Evolutionary conservation across 2,329 filamentous ascomycete genomes (phyloP), one percentile per base, ranked within the genome.

Genomic region (Cephalotrichum gorgonifer): DNA sequence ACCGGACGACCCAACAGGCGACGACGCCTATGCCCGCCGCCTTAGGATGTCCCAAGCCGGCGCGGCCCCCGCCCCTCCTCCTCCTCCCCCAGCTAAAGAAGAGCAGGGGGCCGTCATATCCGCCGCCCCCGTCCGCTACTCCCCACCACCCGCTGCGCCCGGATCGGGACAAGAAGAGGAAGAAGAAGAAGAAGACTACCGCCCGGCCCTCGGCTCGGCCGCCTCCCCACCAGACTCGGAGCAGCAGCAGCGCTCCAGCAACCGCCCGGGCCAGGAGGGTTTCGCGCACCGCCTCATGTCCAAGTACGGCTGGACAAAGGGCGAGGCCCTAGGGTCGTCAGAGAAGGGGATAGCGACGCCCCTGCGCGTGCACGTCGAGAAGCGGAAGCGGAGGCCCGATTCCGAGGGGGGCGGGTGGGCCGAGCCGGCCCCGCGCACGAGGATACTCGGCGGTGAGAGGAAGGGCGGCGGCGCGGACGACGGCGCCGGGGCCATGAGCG

Each of bases 261-360:
- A 39, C 35, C 80, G 83, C 3, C 88, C 89, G 0, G 88, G 88
- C 15, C 86, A 95, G 64, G 78, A 82, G 54, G 86, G 84, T 47
- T 95, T 95, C 64, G 93, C 88, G 1, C 80, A 89, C 55, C 85
- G 89, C 30, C 78, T 97, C 50, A 88, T 98, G 81, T 78, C 81
- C 53, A 97, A 96, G 63, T 93, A 95, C 67, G 93, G 93, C 49
- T 97, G 90, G 87, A 84, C 82, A 31, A 85, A 90, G 59, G 93
- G 93, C 23, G 78, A 84, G 53, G 93, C 93, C 20, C 79, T 98
- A 4, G 93, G 93, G 55, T 89, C 88, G 15, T 78, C 83, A 53
- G 81, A 81, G 28, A 81, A 82, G 23, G 93, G 93, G 52, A 96
- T 98, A 57, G 75, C 88, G 48, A 87, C 89, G 22, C 87, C 90